Conservation (phyloP, 192 early-diverging fungal species). For the Entomortierella chlamydospora region DNA sequence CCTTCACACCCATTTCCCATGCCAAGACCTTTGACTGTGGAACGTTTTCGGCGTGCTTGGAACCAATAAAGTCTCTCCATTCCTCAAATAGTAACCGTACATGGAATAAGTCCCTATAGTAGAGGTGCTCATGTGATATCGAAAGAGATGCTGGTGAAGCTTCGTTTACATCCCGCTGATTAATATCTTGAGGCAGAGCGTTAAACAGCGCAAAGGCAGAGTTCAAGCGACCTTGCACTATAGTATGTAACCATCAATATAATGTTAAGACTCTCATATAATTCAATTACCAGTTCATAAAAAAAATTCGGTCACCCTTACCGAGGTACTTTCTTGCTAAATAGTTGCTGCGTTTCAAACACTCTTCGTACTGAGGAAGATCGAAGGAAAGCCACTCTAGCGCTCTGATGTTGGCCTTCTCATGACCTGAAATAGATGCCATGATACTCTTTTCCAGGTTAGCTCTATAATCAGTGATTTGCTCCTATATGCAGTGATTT, state of each 20-base stretch:
- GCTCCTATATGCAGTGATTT: background rate
- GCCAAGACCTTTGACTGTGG: conserved; percentile 1
- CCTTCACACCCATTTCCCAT: conserved; percentile 31
- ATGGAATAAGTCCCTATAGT: conserved; percentile 32
- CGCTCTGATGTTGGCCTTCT: conserved; percentile 7
- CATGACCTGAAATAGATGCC: background rate
- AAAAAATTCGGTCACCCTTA: background rate
- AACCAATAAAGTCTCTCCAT: conserved; percentile 10
- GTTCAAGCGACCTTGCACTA: conserved; percentile 34
- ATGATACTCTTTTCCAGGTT: conserved; percentile 19
- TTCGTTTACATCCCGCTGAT: background rate
- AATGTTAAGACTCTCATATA: background rate
- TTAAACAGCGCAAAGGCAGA: conserved; percentile 32
- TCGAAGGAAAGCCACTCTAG: conserved; percentile 47
- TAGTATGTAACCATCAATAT: background rate
- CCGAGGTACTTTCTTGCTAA: conserved; percentile 26
- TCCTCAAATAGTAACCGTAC: conserved; percentile 23
- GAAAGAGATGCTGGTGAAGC: background rate
- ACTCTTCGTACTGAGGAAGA: conserved; percentile 17
- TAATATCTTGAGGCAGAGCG: conserved; percentile 22
- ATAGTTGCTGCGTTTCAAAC: conserved; percentile 28
- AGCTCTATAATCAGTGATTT: background rate
- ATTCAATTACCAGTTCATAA: background rate
- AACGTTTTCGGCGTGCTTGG: background rate
- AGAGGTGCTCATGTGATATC: conserved; percentile 22